Conservation (phyloP, 2,329 filamentous ascomycete genomes). For the Dactylellina cionopaga region DNA sequence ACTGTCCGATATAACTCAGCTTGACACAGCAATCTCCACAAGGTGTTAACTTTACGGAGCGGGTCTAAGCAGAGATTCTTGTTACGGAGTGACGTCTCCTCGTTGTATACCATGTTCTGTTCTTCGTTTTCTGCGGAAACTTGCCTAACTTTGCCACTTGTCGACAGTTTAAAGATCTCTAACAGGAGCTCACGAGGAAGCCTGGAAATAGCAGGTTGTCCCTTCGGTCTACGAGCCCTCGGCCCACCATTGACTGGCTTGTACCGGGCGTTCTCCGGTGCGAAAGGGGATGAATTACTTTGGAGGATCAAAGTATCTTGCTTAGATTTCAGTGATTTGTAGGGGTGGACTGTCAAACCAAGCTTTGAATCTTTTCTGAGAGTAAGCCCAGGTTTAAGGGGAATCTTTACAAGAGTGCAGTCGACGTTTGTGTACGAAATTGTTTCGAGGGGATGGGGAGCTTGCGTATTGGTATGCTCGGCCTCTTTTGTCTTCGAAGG, state of each 20-base stretch:
- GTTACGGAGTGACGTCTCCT: constrained; percentile 23
- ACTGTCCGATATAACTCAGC: constrained; percentile 30
- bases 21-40: constrained; percentile 37
- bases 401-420: too few relatives aligned
- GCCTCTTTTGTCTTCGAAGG: too few relatives aligned
- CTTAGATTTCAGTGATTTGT: neutral
- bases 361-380: too few relatives aligned
- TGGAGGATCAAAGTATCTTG: neutral
- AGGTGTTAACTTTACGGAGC: constrained; percentile 27
- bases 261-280: constrained; percentile 36
- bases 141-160: neutral
- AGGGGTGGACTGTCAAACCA: too few relatives aligned
- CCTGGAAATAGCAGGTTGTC: neutral
- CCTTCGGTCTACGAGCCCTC: neutral
- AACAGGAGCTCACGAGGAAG: constrained; percentile 32
- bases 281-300: constrained; percentile 3
- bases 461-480: too few relatives aligned
- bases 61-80: constrained; percentile 26
- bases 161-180: constrained; percentile 18
- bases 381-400: too few relatives aligned
- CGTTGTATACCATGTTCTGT: constrained; percentile 3
- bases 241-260: constrained; percentile 8
- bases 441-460: too few relatives aligned
- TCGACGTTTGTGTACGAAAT: too few relatives aligned
- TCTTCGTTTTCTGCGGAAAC: neutral